Base-by-base conservation (phyloP, 345 rosid species). In the Syzygium aqueum region DNA sequence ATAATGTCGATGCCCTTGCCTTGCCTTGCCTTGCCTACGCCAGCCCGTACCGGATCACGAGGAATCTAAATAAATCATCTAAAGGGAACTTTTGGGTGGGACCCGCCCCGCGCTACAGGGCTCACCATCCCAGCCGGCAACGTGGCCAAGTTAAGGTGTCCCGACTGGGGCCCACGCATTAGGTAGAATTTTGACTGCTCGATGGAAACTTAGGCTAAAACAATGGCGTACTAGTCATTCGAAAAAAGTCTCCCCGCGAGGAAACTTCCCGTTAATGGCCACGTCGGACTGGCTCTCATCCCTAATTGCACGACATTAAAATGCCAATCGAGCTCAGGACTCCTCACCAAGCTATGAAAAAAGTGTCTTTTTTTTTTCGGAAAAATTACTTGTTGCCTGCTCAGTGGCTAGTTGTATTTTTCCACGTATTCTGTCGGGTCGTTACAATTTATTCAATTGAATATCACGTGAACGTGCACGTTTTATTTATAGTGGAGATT, bases 391-490 rank as follows among this genome's bases (percentile, higher is more conserved):
- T 4, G 25, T 73, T 0, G 25, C 12, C 33, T 2, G 80, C 25
- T 33, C 12, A 4, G 7, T 8, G 46, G 46, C 9, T 4, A 6
- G 6, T 33, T 4, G 22, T 19, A 13, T 17, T 33, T 33, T 67
- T 67, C 13, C 8, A 17, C 13, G 2, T 8, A 4, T 25, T 2
- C 10, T 11, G 13, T 57, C 14, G 5, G 4, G 10, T 25, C 7
- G 6, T 25, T 10, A 8, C 10, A 14, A 73, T 73, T 33, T 19
- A 73, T 33, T 1, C 25, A 19, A 73, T 67, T 67, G 17, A 11
- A 67, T 30, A 5, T 2, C 33, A 37, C 10, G 19, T 1, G 33
- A 28, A 67, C 8, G 19, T 2, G 3, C 0, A 8, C 1, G 7
- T 17, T 33, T 8, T 2, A 21, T 61, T n/a, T 61, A 14, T 8